Evolutionary conservation across 768 basidiomycete genomes (phyloP).

Genomic region (Crepidotus variabilis): DNA sequence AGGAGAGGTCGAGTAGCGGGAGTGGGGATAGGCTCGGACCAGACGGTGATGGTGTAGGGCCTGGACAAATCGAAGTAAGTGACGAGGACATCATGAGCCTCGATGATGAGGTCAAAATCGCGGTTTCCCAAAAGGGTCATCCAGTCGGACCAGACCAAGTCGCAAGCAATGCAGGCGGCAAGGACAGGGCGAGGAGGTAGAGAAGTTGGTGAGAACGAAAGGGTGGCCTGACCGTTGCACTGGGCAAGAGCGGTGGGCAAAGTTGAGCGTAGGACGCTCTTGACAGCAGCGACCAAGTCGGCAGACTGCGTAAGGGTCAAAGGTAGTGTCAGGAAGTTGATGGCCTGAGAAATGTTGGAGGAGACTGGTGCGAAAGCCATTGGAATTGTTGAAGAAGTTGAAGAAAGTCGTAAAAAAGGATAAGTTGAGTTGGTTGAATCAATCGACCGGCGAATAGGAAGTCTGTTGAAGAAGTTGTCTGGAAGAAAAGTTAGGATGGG

Average conservation of each 20-base stretch:
- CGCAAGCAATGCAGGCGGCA: conserved; percentile 29
- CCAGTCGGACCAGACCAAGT: conserved; percentile 33
- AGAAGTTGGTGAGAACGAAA: conserved; percentile 22
- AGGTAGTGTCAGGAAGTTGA: conserved; percentile 34
- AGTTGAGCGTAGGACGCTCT: conserved; percentile 28
- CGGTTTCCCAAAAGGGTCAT: conserved; percentile 28
- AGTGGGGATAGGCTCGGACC: conserved; percentile 20
- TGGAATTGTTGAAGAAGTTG: conserved; percentile 5
- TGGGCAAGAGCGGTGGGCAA: conserved; percentile 19
- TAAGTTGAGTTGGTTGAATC: background rate
- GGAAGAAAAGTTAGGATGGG: background rate
- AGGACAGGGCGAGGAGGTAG: conserved; percentile 34
- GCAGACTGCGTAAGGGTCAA: conserved; percentile 23
- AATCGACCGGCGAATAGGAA: conserved; percentile 19
- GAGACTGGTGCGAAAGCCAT: conserved; percentile 5
- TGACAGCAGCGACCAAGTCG: conserved; percentile 20
- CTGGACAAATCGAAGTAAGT: conserved; percentile 20
- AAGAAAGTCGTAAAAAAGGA: conserved; percentile 7
- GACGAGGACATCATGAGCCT: conserved; percentile 23
- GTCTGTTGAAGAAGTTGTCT: background rate
- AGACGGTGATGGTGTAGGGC: conserved; percentile 23
- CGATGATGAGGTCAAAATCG: conserved; percentile 32
- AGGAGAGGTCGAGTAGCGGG: conserved; percentile 15
- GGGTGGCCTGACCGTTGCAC: conserved; percentile 17
- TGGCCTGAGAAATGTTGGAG: conserved; percentile 27